These are phyloP conservation scores for Apiotrichum sp. DNA, from an alignment of 1,284 basidiomycete species.

Conservation along the genomic window DNA sequence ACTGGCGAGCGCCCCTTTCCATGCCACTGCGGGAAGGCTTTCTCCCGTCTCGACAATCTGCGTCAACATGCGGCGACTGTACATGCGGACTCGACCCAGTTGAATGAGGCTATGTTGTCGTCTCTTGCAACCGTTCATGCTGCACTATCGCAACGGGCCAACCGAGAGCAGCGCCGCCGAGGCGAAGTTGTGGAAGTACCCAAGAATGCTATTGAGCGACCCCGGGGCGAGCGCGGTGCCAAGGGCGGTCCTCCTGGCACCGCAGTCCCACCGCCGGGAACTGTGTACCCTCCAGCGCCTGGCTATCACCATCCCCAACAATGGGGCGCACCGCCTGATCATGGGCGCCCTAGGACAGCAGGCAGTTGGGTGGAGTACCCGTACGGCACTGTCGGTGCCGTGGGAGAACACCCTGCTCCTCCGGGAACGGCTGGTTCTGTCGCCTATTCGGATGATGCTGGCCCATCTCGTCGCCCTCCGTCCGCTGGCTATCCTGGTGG, in stretches of 20 bases:
- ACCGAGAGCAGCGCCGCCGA: conserved; percentile 43
- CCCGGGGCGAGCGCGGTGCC: conserved; percentile 20
- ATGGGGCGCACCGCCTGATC: conserved; percentile 17
- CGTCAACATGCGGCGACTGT: conserved; percentile 94
- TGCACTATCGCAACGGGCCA: conserved; percentile 54
- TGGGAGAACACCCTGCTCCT: conserved; percentile 12
- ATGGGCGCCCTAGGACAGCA: conserved; percentile 26
- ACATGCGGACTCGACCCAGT: conserved; percentile 75
- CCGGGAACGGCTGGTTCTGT: conserved; percentile 14
- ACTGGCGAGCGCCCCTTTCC: conserved; percentile 92
- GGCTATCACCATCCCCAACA: conserved; percentile 12
- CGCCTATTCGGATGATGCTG: conserved; percentile 25
- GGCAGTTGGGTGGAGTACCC: conserved; percentile 31
- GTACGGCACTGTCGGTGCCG: conserved; percentile 8
- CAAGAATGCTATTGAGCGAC: conserved; percentile 43
- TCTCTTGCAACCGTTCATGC: conserved; percentile 81
- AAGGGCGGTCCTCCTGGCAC: conserved; percentile 7
- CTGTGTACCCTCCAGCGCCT: conserved; percentile 3
- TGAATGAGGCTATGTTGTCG: conserved; percentile 87
- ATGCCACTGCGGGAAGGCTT: conserved; percentile 91
- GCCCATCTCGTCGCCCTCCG: conserved; percentile 30
- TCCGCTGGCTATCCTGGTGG: conserved; percentile 26
- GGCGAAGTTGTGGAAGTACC: conserved; percentile 47
- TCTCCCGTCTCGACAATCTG: conserved; percentile 92
- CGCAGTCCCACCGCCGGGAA: conserved; percentile 4